A percentile compares a stretch with the other conserved stretches of the same genome.
Conservation (phyloP, 2,329 filamentous ascomycete species). For the Neonectria coccinea region DNA sequence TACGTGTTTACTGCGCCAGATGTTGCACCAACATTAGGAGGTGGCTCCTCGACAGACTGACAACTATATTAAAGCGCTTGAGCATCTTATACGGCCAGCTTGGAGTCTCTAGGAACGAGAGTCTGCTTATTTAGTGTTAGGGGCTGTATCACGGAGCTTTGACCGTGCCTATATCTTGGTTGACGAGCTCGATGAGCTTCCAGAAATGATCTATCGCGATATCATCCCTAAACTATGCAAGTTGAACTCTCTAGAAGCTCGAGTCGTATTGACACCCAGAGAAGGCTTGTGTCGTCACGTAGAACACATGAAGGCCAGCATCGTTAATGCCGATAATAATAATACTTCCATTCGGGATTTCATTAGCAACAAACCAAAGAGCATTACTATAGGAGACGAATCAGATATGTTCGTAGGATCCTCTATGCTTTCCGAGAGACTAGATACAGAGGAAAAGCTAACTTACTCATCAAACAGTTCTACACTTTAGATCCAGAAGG, state of each 20-base stretch:
- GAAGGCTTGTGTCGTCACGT: background rate
- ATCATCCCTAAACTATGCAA: conserved; percentile 3
- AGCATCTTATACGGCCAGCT: background rate
- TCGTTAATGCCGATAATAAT: conserved; percentile 2
- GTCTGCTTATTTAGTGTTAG: background rate
- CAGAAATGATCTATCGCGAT: background rate
- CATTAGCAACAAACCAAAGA: background rate
- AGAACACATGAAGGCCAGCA: background rate
- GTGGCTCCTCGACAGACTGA: background rate
- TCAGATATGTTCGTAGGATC: background rate
- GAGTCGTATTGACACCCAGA: background rate
- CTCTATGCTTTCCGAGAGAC: background rate
- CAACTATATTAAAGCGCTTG: background rate
- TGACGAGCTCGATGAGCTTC: conserved; percentile 7
- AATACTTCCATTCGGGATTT: background rate
- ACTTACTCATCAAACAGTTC: conserved; percentile 1
- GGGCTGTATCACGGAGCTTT: conserved; percentile 1
- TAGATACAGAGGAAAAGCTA: background rate
- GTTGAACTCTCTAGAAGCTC: background rate
- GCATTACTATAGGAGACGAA: background rate
- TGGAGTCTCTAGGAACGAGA: background rate
- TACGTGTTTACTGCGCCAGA: background rate
- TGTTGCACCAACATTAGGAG: background rate
- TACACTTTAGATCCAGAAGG: background rate
- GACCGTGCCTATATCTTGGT: conserved; percentile 2